Evolutionary conservation across 2,329 filamentous ascomycete species (phyloP), one percentile per base, ranked within the genome.

Genomic region (Penicillium sp.): DNA sequence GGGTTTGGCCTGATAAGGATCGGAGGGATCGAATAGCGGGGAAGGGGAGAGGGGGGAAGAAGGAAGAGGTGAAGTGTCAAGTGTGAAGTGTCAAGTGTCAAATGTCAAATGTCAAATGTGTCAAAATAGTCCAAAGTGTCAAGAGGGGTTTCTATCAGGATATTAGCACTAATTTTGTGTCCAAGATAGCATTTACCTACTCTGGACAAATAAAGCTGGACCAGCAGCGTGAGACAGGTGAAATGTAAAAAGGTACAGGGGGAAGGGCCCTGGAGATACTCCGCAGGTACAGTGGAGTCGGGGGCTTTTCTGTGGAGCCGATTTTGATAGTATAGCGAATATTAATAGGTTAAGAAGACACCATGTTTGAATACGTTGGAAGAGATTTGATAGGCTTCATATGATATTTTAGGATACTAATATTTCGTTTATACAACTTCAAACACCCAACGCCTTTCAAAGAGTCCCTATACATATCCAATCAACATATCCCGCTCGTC

Each of bases 271-370:
- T 45, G 43, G 43, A 33, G 50, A 45, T 57, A 57, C 55, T 57
- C 55, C 55, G 55, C 55, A 56, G 50, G 49, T 46, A 56, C 53
- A 17, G 55, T 50, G 55, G 55, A 31, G 54, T 17, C 19, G 28
- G 46, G 37, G 26, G 2, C 14, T 25, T 25, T 31, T 49, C n/a
- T 26, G 37, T 50, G 37, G 47, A 50, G 16, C 28, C 31, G 31
- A 35, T 14, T 22, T 22, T 12, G 28, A 14, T 10, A 17, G 30
- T n/a, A 14, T 19, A 43, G 14, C 25, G 25, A 26, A 41, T 16
- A 42, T 42, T 42, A 42, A 42, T 17, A 28, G 25, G 31, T 35
- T 22, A 22, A 22, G 3, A 22, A 22, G 3, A 22, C 22, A n/a
- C n/a, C n/a, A 22, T 22, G 22, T 22, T 22, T 3, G 2, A 3